phyloP scores from a whole-genome alignment of 176 grass and related monocot species.

The Triticum timopheevii region DNA sequence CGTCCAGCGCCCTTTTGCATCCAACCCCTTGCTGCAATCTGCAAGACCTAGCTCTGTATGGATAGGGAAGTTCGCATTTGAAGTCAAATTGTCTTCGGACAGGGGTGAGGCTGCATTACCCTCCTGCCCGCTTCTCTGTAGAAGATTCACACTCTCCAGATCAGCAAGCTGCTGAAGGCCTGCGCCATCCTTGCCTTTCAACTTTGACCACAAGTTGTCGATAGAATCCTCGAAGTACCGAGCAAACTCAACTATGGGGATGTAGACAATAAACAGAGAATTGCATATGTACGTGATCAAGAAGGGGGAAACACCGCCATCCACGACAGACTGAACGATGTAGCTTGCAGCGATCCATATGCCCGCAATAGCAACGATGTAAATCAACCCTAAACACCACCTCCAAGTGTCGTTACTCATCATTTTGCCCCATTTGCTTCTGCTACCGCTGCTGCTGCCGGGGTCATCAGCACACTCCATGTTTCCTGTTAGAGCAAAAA shows the following conservation, averaged over 20 bases:
- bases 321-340: constrained; percentile 97
- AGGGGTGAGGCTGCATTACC: constrained; percentile 1
- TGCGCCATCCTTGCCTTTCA: constrained; percentile 48
- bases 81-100: constrained; percentile 24
- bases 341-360: constrained; percentile 99
- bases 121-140: constrained; percentile 47
- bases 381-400: constrained; percentile 85
- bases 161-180: constrained; percentile 36
- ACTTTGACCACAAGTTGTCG: constrained; percentile 44
- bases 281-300: constrained; percentile 97
- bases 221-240: constrained; percentile 90
- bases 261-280: constrained; percentile 88
- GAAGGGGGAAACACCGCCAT: constrained; percentile 90
- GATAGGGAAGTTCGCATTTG: background rate
- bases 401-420: constrained; percentile 51
- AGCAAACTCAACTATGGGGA: constrained; percentile 79
- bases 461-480: constrained; percentile 20
- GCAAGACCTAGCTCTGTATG: constrained; percentile 16
- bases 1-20: constrained; percentile 92
- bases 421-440: constrained; percentile 16
- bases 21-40: constrained; percentile 47
- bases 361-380: constrained; percentile 75
- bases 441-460: background rate
- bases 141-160: constrained; percentile 91
- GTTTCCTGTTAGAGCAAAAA: constrained; percentile 6